These are phyloP conservation scores for Cordyceps cateniannulata DNA, from an alignment of 2,329 filamentous ascomycete species.

Conservation along the genomic window DNA sequence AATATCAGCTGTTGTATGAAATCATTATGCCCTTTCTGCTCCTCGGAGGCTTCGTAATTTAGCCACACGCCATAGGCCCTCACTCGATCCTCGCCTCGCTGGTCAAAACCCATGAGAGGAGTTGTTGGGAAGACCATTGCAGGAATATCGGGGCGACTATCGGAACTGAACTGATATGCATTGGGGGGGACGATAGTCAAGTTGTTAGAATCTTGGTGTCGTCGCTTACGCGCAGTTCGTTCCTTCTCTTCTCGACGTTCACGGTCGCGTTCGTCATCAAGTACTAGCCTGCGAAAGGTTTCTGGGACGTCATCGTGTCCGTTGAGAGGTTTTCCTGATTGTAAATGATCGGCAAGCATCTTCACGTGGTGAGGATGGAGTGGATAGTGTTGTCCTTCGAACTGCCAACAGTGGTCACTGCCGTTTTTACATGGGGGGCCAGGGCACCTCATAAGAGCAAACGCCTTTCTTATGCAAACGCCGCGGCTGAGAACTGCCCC, in stretches of 20 bases:
- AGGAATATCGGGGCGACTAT: background rate
- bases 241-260: conserved; percentile 13
- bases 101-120: conserved; percentile 8
- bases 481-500: conserved; percentile 9
- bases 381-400: conserved; percentile 8
- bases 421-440: conserved; percentile 11
- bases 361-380: conserved; percentile 33
- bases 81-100: conserved; percentile 10
- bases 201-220: background rate
- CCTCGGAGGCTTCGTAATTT: conserved; percentile 3
- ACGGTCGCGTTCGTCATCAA: conserved; percentile 13
- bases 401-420: conserved; percentile 13
- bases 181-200: background rate
- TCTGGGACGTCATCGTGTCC: conserved; percentile 14
- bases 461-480: conserved; percentile 11
- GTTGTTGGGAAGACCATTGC: conserved; percentile 8
- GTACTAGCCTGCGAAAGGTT: conserved; percentile 11
- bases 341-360: conserved; percentile 16
- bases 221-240: conserved; percentile 5
- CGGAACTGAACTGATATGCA: background rate
- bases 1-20: conserved; percentile 9
- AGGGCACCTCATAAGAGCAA: conserved; percentile 12
- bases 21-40: conserved; percentile 12
- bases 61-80: conserved; percentile 10
- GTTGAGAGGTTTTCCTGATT: conserved; percentile 12